Evolutionary conservation across 2,329 filamentous ascomycete genomes (phyloP).

Genomic region (Coleophoma crateriformis): DNA sequence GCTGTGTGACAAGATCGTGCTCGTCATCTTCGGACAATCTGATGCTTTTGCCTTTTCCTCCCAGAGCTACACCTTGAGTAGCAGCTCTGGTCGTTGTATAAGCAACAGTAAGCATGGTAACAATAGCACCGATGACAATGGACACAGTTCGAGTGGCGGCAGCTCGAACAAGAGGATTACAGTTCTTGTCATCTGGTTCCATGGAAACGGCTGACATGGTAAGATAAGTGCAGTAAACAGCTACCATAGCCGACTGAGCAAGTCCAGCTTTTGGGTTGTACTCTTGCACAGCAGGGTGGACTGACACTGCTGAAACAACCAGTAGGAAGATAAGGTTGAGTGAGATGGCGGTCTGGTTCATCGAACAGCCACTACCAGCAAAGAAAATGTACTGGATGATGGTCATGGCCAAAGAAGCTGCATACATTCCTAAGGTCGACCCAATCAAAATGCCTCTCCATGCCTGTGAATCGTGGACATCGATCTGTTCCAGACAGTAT

Average conservation of each 20-base stretch:
- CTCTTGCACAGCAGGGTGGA: constrained; percentile 86
- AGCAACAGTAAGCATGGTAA: constrained; percentile 93
- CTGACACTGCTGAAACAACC: constrained; percentile 73
- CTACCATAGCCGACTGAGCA: constrained; percentile 96
- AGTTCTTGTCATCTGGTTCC: constrained; percentile 91
- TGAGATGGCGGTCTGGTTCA: constrained; percentile 96
- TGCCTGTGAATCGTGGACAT: constrained; percentile 74
- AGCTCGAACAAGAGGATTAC: constrained; percentile 81
- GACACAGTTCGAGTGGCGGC: constrained; percentile 87
- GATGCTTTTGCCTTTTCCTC: constrained; percentile 55
- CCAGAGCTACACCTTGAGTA: constrained; percentile 78
- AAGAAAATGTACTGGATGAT: constrained; percentile 98
- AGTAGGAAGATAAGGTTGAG: constrained; percentile 86
- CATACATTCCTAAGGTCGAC: constrained; percentile 89
- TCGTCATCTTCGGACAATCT: constrained; percentile 67
- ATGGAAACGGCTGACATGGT: constrained; percentile 98
- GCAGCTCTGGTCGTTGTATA: constrained; percentile 97
- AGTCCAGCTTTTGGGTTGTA: constrained; percentile 90
- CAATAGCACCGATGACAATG: constrained; percentile 85
- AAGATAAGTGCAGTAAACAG: constrained; percentile 96
- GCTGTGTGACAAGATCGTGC: constrained; percentile 82
- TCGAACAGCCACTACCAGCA: constrained; percentile 71
- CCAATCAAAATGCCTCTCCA: constrained; percentile 89
- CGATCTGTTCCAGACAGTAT: constrained; percentile 90
- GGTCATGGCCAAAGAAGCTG: constrained; percentile 87